A percentile compares a stretch with the other conserved stretches of the same genome.
These are phyloP conservation scores for Backusella mclennaniae DNA, from an alignment of 192 early-diverging fungal species.

Conservation along the genomic window DNA sequence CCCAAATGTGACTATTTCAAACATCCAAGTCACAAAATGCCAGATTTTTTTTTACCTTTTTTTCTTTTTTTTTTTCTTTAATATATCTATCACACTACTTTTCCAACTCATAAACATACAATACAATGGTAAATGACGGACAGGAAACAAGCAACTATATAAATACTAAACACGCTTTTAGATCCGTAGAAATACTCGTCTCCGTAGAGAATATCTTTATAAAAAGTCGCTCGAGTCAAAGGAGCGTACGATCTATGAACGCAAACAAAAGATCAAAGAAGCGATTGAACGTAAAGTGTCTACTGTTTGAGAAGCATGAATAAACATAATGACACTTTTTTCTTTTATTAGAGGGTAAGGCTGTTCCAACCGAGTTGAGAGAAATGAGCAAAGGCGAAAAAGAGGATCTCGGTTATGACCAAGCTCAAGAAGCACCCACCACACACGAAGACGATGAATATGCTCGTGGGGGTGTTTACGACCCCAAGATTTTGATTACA, in stretches of 20 bases:
- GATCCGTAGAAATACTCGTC: slow-evolving; percentile 85
- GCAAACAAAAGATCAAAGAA: slow-evolving; percentile 91
- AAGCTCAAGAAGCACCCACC: slow-evolving; percentile 71
- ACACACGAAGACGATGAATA: slow-evolving; percentile 98
- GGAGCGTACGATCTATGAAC: slow-evolving; percentile 88
- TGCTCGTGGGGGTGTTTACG: slow-evolving; percentile 84
- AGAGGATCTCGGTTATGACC: slow-evolving; percentile 85
- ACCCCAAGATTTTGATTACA: slow-evolving; percentile 96
- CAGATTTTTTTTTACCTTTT: background rate
- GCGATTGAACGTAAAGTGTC: slow-evolving; percentile 69
- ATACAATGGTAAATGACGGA: background rate
- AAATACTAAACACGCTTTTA: slow-evolving; percentile 10
- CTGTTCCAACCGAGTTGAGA: slow-evolving; percentile 82
- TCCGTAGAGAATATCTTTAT: slow-evolving; percentile 95
- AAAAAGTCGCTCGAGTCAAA: slow-evolving; percentile 94
- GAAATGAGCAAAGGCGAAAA: slow-evolving; percentile 72
- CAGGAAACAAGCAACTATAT: background rate
- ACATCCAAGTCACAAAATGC: background rate
- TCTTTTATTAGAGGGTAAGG: slow-evolving; percentile 67
- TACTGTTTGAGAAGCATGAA: background rate
- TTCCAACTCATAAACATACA: background rate
- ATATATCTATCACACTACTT: background rate
- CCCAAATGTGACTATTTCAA: slow-evolving; percentile 4
- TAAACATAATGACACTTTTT: background rate
- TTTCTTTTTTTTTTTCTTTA: background rate